phyloP scores from a whole-genome alignment of 73 alveolate genomes.

The Tetrahymena borealis region DNA sequence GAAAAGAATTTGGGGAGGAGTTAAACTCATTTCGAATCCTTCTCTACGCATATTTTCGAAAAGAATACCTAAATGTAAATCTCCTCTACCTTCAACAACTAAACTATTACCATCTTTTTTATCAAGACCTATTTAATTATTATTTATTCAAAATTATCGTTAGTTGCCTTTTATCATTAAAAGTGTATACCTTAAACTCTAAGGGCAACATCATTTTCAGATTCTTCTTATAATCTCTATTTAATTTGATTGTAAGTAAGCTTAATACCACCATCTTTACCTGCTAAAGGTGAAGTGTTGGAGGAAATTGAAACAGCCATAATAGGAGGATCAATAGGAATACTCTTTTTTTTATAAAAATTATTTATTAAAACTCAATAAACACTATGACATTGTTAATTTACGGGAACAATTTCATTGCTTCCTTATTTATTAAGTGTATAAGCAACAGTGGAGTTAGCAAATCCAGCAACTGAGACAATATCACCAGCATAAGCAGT shows the following conservation, averaged over 20 bases:
- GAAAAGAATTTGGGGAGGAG: slow-evolving; percentile 72
- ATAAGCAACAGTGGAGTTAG: slow-evolving; percentile 54
- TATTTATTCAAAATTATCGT: neutral
- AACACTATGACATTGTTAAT: neutral
- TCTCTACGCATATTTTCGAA: slow-evolving; percentile 87
- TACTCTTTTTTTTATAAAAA: neutral
- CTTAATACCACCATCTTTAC: slow-evolving; percentile 68
- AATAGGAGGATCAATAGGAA: slow-evolving; percentile 82
- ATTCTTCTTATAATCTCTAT: slow-evolving; percentile 67
- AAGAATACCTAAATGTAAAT: slow-evolving; percentile 72
- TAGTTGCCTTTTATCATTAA: neutral
- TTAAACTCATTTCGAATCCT: slow-evolving; percentile 76
- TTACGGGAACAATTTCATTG: slow-evolving; percentile 51
- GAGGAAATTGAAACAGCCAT: slow-evolving; percentile 47
- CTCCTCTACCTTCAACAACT: slow-evolving; percentile 79
- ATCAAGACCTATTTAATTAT: neutral
- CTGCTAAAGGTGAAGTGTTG: slow-evolving; percentile 76
- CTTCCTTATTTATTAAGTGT: slow-evolving; percentile 61
- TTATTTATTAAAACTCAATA: neutral
- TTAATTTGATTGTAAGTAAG: slow-evolving; percentile 45
- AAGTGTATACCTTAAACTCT: slow-evolving; percentile 24
- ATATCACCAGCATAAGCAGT: slow-evolving; percentile 85
- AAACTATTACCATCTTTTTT: slow-evolving; percentile 43
- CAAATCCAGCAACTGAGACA: slow-evolving; percentile 72
- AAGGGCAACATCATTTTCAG: slow-evolving; percentile 72